Percentiles rank a stretch among this genome's conserved stretches.
Conservation (phyloP, 768 basidiomycete genomes). For the Tricholoma sp. region DNA sequence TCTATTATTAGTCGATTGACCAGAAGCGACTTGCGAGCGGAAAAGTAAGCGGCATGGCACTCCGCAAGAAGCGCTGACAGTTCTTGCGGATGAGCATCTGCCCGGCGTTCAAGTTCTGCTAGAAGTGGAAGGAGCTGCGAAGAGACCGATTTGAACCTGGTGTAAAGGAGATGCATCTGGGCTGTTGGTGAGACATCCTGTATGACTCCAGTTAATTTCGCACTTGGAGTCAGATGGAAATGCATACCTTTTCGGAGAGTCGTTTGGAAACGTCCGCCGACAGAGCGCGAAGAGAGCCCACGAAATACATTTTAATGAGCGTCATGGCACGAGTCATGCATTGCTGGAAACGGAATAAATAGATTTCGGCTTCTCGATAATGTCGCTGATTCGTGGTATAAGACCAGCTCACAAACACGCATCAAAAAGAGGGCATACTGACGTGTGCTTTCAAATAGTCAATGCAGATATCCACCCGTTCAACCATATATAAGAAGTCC, state of each 20-base stretch:
- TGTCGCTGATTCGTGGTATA: slow-evolving; percentile 53
- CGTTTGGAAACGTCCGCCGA: slow-evolving; percentile 73
- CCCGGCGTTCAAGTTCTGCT: slow-evolving; percentile 79
- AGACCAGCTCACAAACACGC: background rate
- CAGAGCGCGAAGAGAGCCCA: slow-evolving; percentile 75
- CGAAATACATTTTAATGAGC: slow-evolving; percentile 94
- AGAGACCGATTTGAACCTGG: slow-evolving; percentile 75
- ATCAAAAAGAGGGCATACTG: slow-evolving; percentile 24
- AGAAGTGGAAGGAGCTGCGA: slow-evolving; percentile 72
- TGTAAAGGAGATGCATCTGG: slow-evolving; percentile 82
- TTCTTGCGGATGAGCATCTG: slow-evolving; percentile 75
- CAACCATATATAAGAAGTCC: slow-evolving; percentile 95
- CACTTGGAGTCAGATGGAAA: background rate
- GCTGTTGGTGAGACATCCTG: slow-evolving; percentile 79
- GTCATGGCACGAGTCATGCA: slow-evolving; percentile 99
- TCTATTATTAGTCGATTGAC: slow-evolving; percentile 73
- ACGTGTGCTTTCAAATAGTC: slow-evolving; percentile 87
- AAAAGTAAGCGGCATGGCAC: slow-evolving; percentile 84
- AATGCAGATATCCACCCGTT: slow-evolving; percentile 91
- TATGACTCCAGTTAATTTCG: background rate
- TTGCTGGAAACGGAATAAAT: slow-evolving; percentile 95
- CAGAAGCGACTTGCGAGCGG: slow-evolving; percentile 65
- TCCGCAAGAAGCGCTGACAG: slow-evolving; percentile 75
- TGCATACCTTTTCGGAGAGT: slow-evolving; percentile 63
- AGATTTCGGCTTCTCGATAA: slow-evolving; percentile 89